Conservation (phyloP, 1,284 basidiomycete species). For the Microbotryomycetes sp. region DNA sequence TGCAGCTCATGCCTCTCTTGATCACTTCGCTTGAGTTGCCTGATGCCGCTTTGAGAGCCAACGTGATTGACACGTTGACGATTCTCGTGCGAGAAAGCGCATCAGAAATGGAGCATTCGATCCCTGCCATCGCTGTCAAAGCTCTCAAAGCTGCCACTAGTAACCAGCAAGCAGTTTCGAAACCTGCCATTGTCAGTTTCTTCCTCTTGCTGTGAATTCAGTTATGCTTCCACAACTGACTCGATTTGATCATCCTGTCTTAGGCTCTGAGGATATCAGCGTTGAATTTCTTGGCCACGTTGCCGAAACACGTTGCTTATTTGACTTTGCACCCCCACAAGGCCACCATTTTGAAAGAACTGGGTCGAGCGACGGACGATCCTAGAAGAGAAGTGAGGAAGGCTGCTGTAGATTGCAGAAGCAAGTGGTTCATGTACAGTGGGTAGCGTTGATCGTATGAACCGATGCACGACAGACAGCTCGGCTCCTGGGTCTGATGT, state of each 20-base stretch:
- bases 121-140: conserved; percentile 60
- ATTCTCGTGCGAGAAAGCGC: conserved; percentile 57
- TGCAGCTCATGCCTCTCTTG: conserved; percentile 77
- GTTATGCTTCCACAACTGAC: neutral
- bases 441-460: neutral
- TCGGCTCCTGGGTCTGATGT: too few species aligned
- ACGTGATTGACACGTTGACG: conserved; percentile 73
- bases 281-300: conserved; percentile 60
- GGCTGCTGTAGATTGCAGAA: conserved; percentile 76
- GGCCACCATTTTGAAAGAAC: conserved; percentile 60
- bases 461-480: too few species aligned
- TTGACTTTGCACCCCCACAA: conserved; percentile 71
- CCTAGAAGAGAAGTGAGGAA: conserved; percentile 69
- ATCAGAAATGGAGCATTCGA: conserved; percentile 59
- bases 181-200: neutral
- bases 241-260: neutral
- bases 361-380: conserved; percentile 74
- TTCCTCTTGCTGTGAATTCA: neutral
- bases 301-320: conserved; percentile 70
- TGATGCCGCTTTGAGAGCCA: conserved; percentile 63
- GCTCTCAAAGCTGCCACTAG: conserved; percentile 56
- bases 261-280: conserved; percentile 70
- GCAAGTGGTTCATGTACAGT: conserved; percentile 43
- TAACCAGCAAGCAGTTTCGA: conserved; percentile 9
- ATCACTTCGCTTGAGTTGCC: conserved; percentile 74